Percentiles rank a stretch among this genome's conserved stretches.
These are phyloP conservation scores for Nakazawaea ambrosiae DNA, from an alignment of 805 yeast species.

Conservation along the genomic window DNA sequence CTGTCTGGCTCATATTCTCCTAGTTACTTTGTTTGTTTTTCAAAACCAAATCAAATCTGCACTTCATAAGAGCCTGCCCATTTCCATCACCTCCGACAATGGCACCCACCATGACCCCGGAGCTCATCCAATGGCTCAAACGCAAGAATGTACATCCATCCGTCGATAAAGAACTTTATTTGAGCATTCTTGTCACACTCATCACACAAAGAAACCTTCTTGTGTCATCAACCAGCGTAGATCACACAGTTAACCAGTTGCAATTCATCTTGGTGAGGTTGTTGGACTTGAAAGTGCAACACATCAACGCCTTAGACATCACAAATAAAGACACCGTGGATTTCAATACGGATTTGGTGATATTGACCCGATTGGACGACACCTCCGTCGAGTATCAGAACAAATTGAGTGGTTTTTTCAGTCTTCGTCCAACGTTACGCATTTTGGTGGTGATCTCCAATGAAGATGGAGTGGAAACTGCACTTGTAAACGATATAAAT, in stretches of 20 bases:
- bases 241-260: slow-evolving; percentile 15
- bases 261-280: slow-evolving; percentile 9
- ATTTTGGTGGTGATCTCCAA: slow-evolving; percentile 17
- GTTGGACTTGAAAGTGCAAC: slow-evolving; percentile 9
- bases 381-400: slow-evolving; percentile 5
- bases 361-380: slow-evolving; percentile 13
- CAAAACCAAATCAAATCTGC: no score
- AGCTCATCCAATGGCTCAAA: no score
- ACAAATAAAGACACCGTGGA: no score
- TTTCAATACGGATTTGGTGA: no score
- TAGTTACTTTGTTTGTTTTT: no score
- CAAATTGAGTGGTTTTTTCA: background rate
- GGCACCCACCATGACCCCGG: no score
- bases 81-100: no score
- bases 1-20: no score
- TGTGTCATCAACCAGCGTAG: slow-evolving; percentile 16
- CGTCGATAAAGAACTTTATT: slow-evolving; percentile 18
- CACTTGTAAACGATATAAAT: slow-evolving; percentile 16
- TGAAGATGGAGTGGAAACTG: slow-evolving; percentile 14
- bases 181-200: slow-evolving; percentile 17
- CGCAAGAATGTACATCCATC: no score
- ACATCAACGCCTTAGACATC: background rate
- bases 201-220: slow-evolving; percentile 21
- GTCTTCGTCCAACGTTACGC: background rate
- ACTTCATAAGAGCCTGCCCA: no score